Percentiles rank a stretch among this genome's conserved stretches.
phyloP scores from a whole-genome alignment of 352 stramenopile genomes.

The Globisporangium spiculum region DNA sequence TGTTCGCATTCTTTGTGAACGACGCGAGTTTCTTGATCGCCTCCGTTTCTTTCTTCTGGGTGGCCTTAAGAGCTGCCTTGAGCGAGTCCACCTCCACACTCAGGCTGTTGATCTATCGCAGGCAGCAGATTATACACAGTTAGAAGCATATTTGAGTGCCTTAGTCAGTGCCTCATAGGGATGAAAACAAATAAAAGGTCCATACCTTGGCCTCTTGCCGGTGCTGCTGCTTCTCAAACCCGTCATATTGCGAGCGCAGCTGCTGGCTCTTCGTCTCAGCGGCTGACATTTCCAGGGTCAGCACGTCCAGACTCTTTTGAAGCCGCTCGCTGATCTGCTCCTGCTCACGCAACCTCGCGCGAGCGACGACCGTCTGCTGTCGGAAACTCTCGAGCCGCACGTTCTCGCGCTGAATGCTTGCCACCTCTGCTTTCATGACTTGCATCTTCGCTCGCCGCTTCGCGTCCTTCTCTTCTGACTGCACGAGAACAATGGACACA shows the following conservation, averaged over 20 bases:
- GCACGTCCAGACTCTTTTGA: slow-evolving; percentile 30
- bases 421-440: slow-evolving; percentile 29
- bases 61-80: slow-evolving; percentile 25
- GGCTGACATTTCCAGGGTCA: slow-evolving; percentile 23
- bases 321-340: slow-evolving; percentile 27
- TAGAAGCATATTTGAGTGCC: not conserved
- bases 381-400: slow-evolving; percentile 36
- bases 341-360: slow-evolving; percentile 30
- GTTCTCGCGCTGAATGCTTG: slow-evolving; percentile 23
- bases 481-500: not conserved
- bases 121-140: not conserved
- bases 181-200: not conserved
- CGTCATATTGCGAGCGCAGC: slow-evolving; percentile 25
- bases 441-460: slow-evolving; percentile 31
- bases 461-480: slow-evolving; percentile 44
- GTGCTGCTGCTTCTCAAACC: slow-evolving; percentile 34
- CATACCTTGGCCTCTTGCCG: slow-evolving; percentile 51
- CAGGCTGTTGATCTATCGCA: slow-evolving; percentile 47
- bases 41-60: slow-evolving; percentile 48
- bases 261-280: slow-evolving; percentile 33
- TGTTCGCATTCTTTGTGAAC: slow-evolving; percentile 21
- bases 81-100: slow-evolving; percentile 39
- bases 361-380: slow-evolving; percentile 27
- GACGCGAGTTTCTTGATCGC: slow-evolving; percentile 36
- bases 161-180: not conserved